phyloP scores from a whole-genome alignment of 2,329 filamentous ascomycete genomes.

The Huntiella savannae region DNA sequence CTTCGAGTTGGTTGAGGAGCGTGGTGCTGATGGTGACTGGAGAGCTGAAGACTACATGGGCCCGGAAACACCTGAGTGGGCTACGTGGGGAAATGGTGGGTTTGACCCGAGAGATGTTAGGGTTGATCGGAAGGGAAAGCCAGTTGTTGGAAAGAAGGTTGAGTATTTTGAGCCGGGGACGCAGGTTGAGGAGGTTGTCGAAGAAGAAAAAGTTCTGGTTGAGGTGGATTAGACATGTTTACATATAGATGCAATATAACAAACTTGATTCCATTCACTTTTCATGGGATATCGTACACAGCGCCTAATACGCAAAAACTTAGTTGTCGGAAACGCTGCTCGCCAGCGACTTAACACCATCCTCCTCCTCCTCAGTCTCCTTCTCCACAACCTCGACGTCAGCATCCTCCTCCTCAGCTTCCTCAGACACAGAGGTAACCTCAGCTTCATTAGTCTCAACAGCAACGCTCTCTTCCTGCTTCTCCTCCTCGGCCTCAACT shows the following conservation, averaged over 20 bases:
- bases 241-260: too few species aligned
- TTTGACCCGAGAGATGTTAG: constrained; percentile 82
- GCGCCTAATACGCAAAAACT: background rate
- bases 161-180: background rate
- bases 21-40: constrained; percentile 48
- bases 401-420: constrained; percentile 1
- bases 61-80: constrained; percentile 74
- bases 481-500: background rate
- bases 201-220: too few species aligned
- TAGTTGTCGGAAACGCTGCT: constrained; percentile 2
- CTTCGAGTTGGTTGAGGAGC: constrained; percentile 63
- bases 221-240: too few species aligned
- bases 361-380: background rate
- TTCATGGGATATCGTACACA: background rate
- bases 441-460: background rate
- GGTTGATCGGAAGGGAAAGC: constrained; percentile 69
- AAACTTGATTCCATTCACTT: background rate
- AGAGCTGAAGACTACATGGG: constrained; percentile 82
- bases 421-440: background rate
- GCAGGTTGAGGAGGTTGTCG: too few species aligned
- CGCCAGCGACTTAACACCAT: constrained; percentile 1
- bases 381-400: background rate
- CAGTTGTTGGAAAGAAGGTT: constrained; percentile 24
- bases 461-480: background rate
- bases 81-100: constrained; percentile 80